Conservation (phyloP, 2,329 filamentous ascomycete genomes). For the Sporothrix pallida region DNA sequence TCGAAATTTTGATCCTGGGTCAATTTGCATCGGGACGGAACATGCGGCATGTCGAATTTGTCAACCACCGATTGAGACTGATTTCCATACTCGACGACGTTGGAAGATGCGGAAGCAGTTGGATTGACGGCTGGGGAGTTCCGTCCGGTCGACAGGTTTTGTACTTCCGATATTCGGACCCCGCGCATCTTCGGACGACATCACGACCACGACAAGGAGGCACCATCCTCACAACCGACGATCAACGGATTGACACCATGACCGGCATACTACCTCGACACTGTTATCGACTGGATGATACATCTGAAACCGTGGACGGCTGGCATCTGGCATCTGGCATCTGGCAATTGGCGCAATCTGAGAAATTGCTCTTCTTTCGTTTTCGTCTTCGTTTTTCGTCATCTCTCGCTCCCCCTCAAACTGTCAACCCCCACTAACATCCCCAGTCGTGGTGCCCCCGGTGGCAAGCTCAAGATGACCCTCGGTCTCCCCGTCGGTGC, state of each 20-base stretch:
- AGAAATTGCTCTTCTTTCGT: background rate
- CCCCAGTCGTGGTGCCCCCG: conserved; percentile 82
- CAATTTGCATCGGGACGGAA: background rate
- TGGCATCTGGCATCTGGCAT: conserved; percentile 21
- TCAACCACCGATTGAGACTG: background rate
- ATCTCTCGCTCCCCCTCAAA: too few relatives aligned
- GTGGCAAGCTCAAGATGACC: conserved; percentile 99
- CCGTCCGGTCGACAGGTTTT: too few relatives aligned
- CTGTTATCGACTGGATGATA: background rate
- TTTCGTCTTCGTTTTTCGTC: background rate
- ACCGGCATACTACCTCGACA: background rate
- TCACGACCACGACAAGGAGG: too few relatives aligned
- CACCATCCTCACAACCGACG: too few relatives aligned
- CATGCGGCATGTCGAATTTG: background rate
- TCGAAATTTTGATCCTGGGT: background rate
- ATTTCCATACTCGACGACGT: background rate
- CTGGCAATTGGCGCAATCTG: conserved; percentile 8
- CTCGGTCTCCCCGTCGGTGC: conserved; percentile 99
- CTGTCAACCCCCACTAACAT: background rate
- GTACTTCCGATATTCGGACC: too few relatives aligned
- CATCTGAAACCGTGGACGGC: background rate
- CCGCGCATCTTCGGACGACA: too few relatives aligned
- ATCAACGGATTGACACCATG: too few relatives aligned
- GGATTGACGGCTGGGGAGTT: too few relatives aligned
- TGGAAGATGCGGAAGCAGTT: background rate